A percentile compares a stretch with the other conserved stretches of the same genome.
Evolutionary conservation across 768 basidiomycete genomes (phyloP).

Genomic region (Leccinum obscurum): DNA sequence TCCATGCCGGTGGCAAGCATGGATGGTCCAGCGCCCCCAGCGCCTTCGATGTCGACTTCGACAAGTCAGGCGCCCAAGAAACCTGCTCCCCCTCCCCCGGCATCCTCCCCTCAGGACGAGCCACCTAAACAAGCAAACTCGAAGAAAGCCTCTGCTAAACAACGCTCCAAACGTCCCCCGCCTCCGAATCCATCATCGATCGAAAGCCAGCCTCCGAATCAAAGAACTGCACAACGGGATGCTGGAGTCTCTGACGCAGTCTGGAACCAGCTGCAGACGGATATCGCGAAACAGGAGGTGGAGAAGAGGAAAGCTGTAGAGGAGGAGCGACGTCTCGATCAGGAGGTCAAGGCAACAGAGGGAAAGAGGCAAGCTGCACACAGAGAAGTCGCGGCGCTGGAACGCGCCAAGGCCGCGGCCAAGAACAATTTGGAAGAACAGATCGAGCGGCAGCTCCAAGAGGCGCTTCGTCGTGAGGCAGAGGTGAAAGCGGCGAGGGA

Average conservation of each 20-base stretch:
- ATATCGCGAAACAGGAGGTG: constrained; percentile 28
- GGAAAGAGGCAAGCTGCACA: constrained; percentile 15
- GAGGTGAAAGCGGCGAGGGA: neutral
- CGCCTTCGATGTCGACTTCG: constrained; percentile 22
- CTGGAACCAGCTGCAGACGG: constrained; percentile 52
- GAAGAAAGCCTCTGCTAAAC: constrained; percentile 1
- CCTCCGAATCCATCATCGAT: constrained; percentile 1
- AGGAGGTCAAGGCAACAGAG: constrained; percentile 18
- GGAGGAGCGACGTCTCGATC: constrained; percentile 20
- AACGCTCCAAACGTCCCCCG: neutral
- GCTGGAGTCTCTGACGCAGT: constrained; percentile 51
- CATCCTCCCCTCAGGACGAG: neutral
- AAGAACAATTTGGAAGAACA: constrained; percentile 22
- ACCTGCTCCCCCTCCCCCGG: constrained; percentile 21
- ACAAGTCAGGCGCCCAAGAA: constrained; percentile 20
- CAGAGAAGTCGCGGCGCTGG: constrained; percentile 13
- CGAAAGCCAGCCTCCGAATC: constrained; percentile 8
- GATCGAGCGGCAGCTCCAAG: constrained; percentile 29
- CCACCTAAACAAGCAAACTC: constrained; percentile 9
- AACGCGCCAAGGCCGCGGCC: constrained; percentile 20
- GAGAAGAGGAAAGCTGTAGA: constrained; percentile 19
- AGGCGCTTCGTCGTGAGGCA: constrained; percentile 31
- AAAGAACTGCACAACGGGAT: constrained; percentile 39
- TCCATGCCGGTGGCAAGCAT: constrained; percentile 25
- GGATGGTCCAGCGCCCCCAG: constrained; percentile 17